Evolutionary conservation across 2,329 filamentous ascomycete genomes (phyloP).

Genomic region (Trichoderma guizhouense): DNA sequence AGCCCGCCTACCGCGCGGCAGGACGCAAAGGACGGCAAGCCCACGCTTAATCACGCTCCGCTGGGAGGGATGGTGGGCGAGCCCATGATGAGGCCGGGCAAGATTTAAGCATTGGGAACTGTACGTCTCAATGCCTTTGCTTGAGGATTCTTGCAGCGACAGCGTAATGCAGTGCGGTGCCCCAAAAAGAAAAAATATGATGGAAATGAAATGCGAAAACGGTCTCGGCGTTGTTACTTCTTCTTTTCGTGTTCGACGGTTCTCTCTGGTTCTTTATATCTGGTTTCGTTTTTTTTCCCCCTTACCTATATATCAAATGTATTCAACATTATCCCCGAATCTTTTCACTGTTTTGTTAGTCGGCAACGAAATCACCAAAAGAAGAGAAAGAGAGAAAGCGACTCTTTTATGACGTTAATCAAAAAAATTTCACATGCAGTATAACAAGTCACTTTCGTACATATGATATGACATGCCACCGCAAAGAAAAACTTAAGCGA

Average conservation of each 20-base stretch:
- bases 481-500: background rate
- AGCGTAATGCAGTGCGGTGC: no score
- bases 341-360: background rate
- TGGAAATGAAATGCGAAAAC: conserved; percentile 7
- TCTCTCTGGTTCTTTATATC: background rate
- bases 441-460: background rate
- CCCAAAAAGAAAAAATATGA: background rate
- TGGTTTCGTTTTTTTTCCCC: background rate
- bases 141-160: no score
- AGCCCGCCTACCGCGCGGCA: conserved; percentile 32
- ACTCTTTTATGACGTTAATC: background rate
- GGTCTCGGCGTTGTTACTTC: background rate
- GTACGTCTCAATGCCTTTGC: no score
- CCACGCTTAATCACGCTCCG: conserved; percentile 29
- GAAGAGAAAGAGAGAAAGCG: background rate
- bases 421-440: background rate
- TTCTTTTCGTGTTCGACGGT: background rate
- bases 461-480: background rate
- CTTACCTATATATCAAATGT: background rate
- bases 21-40: conserved; percentile 32
- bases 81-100: conserved; percentile 25
- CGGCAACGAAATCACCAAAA: background rate
- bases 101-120: conserved; percentile 11
- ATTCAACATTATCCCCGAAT: background rate
- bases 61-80: conserved; percentile 27